phyloP scores from a whole-genome alignment of 331 rosid species.

The Saraca asoca region DNA sequence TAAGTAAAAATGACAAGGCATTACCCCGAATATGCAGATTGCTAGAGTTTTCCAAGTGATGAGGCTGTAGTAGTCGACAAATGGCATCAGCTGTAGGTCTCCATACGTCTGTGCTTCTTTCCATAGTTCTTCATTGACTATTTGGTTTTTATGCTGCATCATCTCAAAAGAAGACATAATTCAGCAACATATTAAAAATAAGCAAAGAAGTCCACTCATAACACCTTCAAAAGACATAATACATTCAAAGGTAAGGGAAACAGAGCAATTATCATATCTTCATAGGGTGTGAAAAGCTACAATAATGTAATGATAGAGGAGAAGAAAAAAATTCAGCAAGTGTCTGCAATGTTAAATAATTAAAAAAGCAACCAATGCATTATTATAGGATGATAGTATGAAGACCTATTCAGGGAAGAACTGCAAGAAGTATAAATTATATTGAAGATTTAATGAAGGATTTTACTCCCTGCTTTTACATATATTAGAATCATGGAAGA shows the following conservation, averaged over 20 bases:
- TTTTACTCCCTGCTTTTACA: background rate
- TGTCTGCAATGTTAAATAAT: no score
- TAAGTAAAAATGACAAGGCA: slow-evolving; percentile 37
- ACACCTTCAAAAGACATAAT: slow-evolving; percentile 9
- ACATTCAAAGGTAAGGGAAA: slow-evolving; percentile 15
- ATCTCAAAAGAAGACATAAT: slow-evolving; percentile 34
- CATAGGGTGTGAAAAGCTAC: slow-evolving; percentile 15
- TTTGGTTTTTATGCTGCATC: slow-evolving; percentile 89
- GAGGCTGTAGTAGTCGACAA: slow-evolving; percentile 93
- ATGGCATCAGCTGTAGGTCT: slow-evolving; percentile 96
- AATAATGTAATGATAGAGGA: background rate
- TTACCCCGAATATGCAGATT: slow-evolving; percentile 95
- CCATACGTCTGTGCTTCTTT: slow-evolving; percentile 87
- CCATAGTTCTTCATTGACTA: slow-evolving; percentile 97
- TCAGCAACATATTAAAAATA: slow-evolving; percentile 22
- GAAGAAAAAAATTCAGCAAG: no score
- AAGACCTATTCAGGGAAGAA: slow-evolving; percentile 26
- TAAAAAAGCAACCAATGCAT: background rate
- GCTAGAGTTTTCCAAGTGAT: slow-evolving; percentile 98
- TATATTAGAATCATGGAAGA: slow-evolving; percentile 22
- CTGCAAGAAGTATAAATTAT: slow-evolving; percentile 6
- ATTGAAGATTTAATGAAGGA: background rate
- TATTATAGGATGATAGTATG: background rate
- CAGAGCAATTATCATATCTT: background rate
- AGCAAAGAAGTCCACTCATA: slow-evolving; percentile 18